Evolutionary conservation across 169 alveolate species (phyloP).

Genomic region (Theileria orientalis): DNA sequence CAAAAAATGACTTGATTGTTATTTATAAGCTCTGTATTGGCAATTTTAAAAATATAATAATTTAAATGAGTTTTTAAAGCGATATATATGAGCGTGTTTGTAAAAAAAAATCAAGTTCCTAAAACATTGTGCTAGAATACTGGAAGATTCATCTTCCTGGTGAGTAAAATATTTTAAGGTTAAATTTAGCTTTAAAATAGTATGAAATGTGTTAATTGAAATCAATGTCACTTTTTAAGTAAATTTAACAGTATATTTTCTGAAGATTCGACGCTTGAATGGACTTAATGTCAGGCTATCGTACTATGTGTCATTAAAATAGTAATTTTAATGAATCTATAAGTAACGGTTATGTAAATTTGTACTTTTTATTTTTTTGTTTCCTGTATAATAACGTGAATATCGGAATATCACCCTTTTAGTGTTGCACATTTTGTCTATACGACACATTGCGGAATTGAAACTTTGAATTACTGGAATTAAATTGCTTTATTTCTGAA

Average conservation of each 20-base stretch:
- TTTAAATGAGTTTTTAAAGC: too few relatives aligned
- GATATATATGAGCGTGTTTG: too few relatives aligned
- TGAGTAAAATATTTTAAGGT: slow-evolving; percentile 43
- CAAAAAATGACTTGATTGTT: neutral
- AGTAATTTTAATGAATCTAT: slow-evolving; percentile 42
- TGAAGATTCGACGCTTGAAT: slow-evolving; percentile 50
- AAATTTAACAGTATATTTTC: slow-evolving; percentile 24
- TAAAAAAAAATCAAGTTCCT: slow-evolving; percentile 43
- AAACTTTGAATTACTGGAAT: too few relatives aligned
- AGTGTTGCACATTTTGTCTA: slow-evolving; percentile 7
- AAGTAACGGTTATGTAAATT: too few relatives aligned
- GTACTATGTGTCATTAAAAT: slow-evolving; percentile 43
- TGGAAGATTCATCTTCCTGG: slow-evolving; percentile 23
- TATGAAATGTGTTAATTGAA: too few relatives aligned
- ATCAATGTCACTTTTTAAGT: neutral
- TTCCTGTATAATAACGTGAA: slow-evolving; percentile 1
- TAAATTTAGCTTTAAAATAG: slow-evolving; percentile 42
- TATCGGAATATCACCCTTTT: neutral
- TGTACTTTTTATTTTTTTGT: slow-evolving; percentile 10
- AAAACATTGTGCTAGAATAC: slow-evolving; percentile 17
- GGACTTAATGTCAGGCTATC: slow-evolving; percentile 53
- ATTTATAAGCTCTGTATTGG: too few relatives aligned
- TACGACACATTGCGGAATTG: too few relatives aligned
- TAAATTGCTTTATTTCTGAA: neutral
- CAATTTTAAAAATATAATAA: too few relatives aligned